A percentile compares a stretch with the other conserved stretches of the same genome.
Evolutionary conservation across 176 grass and related monocot species (phyloP).

Genomic region (Otatea glauca): DNA sequence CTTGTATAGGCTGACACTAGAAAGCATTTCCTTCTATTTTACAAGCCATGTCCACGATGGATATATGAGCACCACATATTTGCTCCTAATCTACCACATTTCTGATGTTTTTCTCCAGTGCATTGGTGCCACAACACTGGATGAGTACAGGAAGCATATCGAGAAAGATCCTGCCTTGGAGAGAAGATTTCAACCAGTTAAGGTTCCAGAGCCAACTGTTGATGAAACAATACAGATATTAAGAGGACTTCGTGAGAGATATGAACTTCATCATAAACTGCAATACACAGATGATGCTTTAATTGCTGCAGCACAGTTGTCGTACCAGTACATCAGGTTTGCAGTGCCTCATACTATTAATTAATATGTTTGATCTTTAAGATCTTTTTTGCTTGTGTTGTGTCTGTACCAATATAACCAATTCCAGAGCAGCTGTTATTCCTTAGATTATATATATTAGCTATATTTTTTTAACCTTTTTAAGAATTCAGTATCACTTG

Average conservation of each 20-base stretch:
- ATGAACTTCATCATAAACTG: constrained; percentile 95
- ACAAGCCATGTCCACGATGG: neutral
- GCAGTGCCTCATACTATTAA: constrained; percentile 17
- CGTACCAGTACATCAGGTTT: constrained; percentile 97
- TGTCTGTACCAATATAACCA: neutral
- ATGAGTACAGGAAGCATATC: constrained; percentile 99
- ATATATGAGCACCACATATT: neutral
- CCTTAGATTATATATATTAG: neutral
- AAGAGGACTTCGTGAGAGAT: constrained; percentile 93
- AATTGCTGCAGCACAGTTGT: constrained; percentile 82
- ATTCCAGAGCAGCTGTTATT: constrained; percentile 3
- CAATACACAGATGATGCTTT: constrained; percentile 91
- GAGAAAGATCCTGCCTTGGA: constrained; percentile 98
- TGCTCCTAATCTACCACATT: constrained; percentile 19
- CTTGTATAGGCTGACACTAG: constrained; percentile 3
- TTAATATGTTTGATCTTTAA: neutral
- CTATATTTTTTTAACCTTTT: neutral
- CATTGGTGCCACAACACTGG: constrained; percentile 93
- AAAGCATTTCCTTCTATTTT: neutral
- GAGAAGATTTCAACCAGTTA: constrained; percentile 97
- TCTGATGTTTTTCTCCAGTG: constrained; percentile 61
- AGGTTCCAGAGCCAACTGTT: constrained; percentile 95
- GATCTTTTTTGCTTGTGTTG: constrained; percentile 2
- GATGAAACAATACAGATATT: constrained; percentile 98
- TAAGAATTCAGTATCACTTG: constrained; percentile 1